Evolutionary conservation across 106 monocot species (phyloP).

Genomic region (Dendrobium officinale): DNA sequence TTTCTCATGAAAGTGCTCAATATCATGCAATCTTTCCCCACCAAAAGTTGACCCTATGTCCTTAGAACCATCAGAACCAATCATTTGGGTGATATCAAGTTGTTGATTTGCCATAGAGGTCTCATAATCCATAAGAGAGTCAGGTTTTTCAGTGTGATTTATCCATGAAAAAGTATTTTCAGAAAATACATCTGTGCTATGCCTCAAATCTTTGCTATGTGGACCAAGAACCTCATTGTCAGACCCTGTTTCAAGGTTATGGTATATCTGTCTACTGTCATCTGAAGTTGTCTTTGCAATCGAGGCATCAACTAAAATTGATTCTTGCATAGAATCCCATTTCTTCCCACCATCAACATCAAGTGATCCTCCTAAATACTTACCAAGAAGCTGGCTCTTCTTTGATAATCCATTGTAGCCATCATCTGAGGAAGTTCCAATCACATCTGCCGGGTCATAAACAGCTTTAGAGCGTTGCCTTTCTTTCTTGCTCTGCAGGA

Average conservation of each 20-base stretch:
- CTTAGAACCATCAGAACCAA: slow-evolving; percentile 37
- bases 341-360: slow-evolving; percentile 65
- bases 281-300: slow-evolving; percentile 36
- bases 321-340: slow-evolving; percentile 66
- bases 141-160: slow-evolving; percentile 33
- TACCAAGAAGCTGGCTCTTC: slow-evolving; percentile 58
- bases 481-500: slow-evolving; percentile 95
- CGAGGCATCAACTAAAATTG: slow-evolving; percentile 25
- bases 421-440: slow-evolving; percentile 85
- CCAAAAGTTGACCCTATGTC: slow-evolving; percentile 9
- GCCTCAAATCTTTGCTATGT: slow-evolving; percentile 31
- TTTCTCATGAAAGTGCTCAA: slow-evolving; percentile 27
- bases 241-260: slow-evolving; percentile 28
- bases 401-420: slow-evolving; percentile 59
- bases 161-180: slow-evolving; percentile 26
- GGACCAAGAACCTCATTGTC: slow-evolving; percentile 24
- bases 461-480: slow-evolving; percentile 69
- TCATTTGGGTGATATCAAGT: slow-evolving; percentile 39
- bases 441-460: slow-evolving; percentile 81
- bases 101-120: slow-evolving; percentile 42
- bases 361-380: slow-evolving; percentile 64
- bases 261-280: slow-evolving; percentile 34
- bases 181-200: slow-evolving; percentile 6
- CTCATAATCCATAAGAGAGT: slow-evolving; percentile 32
- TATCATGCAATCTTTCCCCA: slow-evolving; percentile 30